phyloP scores from a whole-genome alignment of 1,284 basidiomycete genomes.

The Ustilago tritici region DNA sequence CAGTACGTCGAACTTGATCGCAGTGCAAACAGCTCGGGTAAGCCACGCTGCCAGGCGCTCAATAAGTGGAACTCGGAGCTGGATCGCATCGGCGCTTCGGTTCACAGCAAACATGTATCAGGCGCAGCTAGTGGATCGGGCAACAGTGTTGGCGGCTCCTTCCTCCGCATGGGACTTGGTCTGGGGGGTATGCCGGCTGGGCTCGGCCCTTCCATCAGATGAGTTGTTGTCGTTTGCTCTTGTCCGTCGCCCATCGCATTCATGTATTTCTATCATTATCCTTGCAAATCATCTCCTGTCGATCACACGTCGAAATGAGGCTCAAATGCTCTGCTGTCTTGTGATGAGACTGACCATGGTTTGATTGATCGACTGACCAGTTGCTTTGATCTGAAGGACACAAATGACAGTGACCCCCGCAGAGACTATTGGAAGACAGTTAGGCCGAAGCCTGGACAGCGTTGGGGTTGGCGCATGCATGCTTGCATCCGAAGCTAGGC shows the following conservation, averaged over 20 bases:
- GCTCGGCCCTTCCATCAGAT: slow-evolving; percentile 35
- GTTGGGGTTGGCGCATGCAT: slow-evolving; percentile 9
- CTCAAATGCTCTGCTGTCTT: background rate
- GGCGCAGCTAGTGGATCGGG: slow-evolving; percentile 40
- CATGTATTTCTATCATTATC: slow-evolving; percentile 28
- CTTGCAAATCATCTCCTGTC: background rate
- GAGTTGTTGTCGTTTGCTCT: background rate
- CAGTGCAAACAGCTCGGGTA: slow-evolving; percentile 78
- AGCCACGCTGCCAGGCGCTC: slow-evolving; percentile 83
- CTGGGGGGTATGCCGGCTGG: slow-evolving; percentile 20
- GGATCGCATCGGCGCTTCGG: slow-evolving; percentile 33
- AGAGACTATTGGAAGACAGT: background rate
- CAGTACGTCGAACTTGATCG: slow-evolving; percentile 88
- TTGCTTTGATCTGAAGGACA: background rate
- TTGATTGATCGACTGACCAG: background rate
- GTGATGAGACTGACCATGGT: background rate
- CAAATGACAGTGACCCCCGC: background rate
- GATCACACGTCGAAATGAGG: background rate
- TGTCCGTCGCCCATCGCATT: slow-evolving; percentile 5
- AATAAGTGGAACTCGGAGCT: slow-evolving; percentile 81
- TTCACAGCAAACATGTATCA: slow-evolving; percentile 36
- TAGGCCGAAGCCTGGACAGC: slow-evolving; percentile 25
- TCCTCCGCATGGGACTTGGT: slow-evolving; percentile 44
- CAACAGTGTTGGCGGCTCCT: slow-evolving; percentile 23
- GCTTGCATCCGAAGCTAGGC: slow-evolving; percentile 37